Conservation (phyloP, 176 grass and related monocot genomes). For the Elymus sibiricus region DNA sequence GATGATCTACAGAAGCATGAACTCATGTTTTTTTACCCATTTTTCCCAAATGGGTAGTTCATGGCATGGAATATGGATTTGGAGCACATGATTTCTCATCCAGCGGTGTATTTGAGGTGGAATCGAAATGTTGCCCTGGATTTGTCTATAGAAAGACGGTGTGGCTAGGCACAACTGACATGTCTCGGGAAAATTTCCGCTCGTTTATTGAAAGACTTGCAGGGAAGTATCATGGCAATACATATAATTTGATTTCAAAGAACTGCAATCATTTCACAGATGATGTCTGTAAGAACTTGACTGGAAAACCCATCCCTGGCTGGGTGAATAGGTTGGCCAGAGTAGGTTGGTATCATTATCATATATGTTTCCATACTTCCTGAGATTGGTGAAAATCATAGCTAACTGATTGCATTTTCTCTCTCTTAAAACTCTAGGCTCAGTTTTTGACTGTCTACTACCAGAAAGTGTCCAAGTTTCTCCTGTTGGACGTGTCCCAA, state of each 20-base stretch:
- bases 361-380: neutral
- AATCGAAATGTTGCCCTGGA: conserved; percentile 82
- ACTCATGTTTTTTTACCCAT: conserved; percentile 6
- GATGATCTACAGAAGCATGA: neutral
- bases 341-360: conserved; percentile 62
- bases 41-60: conserved; percentile 40
- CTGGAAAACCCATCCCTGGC: conserved; percentile 89
- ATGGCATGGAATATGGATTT: conserved; percentile 96
- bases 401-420: conserved; percentile 19
- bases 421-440: conserved; percentile 42
- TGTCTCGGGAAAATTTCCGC: conserved; percentile 76
- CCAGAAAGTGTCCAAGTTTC: conserved; percentile 82
- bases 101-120: conserved; percentile 94
- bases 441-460: conserved; percentile 75
- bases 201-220: conserved; percentile 79
- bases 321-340: conserved; percentile 94
- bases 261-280: conserved; percentile 98
- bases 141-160: conserved; percentile 86
- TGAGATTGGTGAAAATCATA: neutral
- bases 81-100: conserved; percentile 85
- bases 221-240: conserved; percentile 79
- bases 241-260: conserved; percentile 89
- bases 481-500: conserved; percentile 66
- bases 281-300: conserved; percentile 75
- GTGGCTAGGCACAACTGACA: conserved; percentile 73